Evolutionary conservation across 2,329 filamentous ascomycete genomes (phyloP), one percentile per base, ranked within the genome.

Genomic region (Corniculantispora saksenae): DNA sequence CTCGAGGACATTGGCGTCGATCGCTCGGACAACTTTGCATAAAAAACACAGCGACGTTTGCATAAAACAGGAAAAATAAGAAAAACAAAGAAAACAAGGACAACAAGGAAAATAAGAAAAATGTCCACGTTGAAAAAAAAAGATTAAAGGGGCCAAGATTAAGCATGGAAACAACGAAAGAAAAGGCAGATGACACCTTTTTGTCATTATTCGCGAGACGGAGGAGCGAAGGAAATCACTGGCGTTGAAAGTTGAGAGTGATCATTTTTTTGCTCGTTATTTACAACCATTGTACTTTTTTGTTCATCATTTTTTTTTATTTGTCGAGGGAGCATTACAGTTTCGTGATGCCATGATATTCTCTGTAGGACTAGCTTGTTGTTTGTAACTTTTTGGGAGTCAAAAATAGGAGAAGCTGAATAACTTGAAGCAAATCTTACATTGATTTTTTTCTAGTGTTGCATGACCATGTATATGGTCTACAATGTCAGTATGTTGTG

Each of bases 1-100:
- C 80, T 99, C 76, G 95, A 99, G 81, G 94, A 99, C 78, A 91
- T 97, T 50, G 97, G 94, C 88, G 94, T 97, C 55, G 95, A 99
- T 78, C 85, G 93, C 72, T 88, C 88, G 69, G 94, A 99, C 81
- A 94, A 94, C 77, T 97, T 99, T 82, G 94, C 93, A 72, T 98
- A 86, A 83, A 54, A 10, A 6, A n/a, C n/a, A n/a, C n/a, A n/a
- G n/a, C n/a, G n/a, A n/a, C n/a, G n/a, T n/a, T n/a, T n/a, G n/a
- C n/a, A n/a, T n/a, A n/a, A n/a, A n/a, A 32, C 32, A 32, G 32
- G 10, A 32, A 32, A 32, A 10, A 32, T 32, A 32, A 6, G 32
- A 32, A 32, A 5, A 10, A 10, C 32, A 32, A 32, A 10, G 32
- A 32, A 10, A 32, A 32, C 10, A 32, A 32, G 32, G 10, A 32